phyloP scores from a whole-genome alignment of 2,329 filamentous ascomycete species.

The Colletotrichum euphorbiae region DNA sequence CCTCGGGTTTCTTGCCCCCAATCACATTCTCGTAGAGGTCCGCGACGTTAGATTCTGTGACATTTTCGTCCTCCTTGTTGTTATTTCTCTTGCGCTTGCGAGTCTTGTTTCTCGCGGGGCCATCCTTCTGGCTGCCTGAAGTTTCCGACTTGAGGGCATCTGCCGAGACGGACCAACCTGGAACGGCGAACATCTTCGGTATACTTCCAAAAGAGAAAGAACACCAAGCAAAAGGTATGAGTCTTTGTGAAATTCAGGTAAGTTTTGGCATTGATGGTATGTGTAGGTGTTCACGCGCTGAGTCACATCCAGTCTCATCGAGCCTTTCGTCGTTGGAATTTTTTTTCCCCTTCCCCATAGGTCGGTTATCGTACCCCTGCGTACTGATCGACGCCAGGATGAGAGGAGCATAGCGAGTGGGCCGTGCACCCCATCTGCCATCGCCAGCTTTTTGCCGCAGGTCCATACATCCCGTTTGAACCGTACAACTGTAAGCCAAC shows the following conservation, averaged over 20 bases:
- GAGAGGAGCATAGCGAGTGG: constrained; percentile 16
- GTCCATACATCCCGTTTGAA: too few relatives aligned
- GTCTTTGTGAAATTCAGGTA: too few relatives aligned
- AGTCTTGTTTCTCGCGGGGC: constrained; percentile 66
- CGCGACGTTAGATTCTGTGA: constrained; percentile 78
- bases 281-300: constrained; percentile 16
- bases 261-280: neutral
- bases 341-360: constrained; percentile 31
- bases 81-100: constrained; percentile 58
- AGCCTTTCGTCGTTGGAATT: constrained; percentile 33
- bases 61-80: constrained; percentile 51
- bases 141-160: constrained; percentile 78
- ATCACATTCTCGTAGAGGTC: constrained; percentile 85
- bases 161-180: constrained; percentile 88
- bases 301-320: constrained; percentile 20
- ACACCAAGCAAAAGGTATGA: too few relatives aligned
- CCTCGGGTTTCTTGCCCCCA: constrained; percentile 66
- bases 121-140: constrained; percentile 41
- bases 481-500: too few relatives aligned
- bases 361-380: constrained; percentile 36
- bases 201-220: neutral
- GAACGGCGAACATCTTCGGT: constrained; percentile 84
- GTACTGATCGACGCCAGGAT: constrained; percentile 38
- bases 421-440: constrained; percentile 14
- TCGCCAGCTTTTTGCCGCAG: neutral